These are phyloP conservation scores for Cephalotrichum gorgonifer DNA, from an alignment of 2,329 filamentous ascomycete genomes.

Conservation along the genomic window DNA sequence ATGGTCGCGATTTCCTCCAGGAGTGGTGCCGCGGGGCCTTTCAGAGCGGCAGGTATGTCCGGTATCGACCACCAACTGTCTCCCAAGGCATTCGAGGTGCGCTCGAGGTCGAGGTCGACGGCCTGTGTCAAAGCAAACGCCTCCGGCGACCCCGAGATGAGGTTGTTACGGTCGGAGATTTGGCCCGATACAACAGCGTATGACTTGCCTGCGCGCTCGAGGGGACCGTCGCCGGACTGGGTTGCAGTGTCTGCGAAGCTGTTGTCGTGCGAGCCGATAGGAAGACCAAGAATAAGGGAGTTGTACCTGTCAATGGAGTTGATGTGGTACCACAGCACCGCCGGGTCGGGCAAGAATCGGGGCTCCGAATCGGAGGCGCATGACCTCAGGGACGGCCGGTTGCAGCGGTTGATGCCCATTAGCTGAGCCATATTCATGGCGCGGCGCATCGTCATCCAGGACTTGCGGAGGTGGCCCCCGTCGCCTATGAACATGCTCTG, in stretches of 20 bases:
- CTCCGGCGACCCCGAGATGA: no score
- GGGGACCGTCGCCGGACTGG: no score
- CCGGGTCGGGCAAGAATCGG: constrained; percentile 13
- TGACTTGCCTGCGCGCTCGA: no score
- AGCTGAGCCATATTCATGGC: constrained; percentile 39
- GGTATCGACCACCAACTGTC: no score
- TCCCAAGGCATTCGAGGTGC: no score
- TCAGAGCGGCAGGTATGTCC: no score
- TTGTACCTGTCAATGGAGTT: constrained; percentile 38
- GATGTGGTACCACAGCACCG: constrained; percentile 36
- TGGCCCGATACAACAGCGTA: no score
- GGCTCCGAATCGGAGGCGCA: constrained; percentile 25
- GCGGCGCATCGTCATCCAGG: constrained; percentile 40
- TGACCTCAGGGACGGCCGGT: constrained; percentile 22
- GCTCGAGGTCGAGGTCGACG: no score
- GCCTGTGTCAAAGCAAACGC: no score
- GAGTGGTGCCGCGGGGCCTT: no score
- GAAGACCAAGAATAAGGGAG: constrained; percentile 39
- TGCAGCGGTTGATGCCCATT: constrained; percentile 33
- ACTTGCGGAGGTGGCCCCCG: constrained; percentile 39
- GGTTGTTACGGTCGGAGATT: no score
- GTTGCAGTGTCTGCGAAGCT: constrained; percentile 17
- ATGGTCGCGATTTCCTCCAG: no score
- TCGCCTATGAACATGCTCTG: constrained; percentile 39
- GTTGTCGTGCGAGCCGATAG: constrained; percentile 30